Percentiles rank a stretch among this genome's conserved stretches.
These are phyloP conservation scores for Tricholoma matsutake DNA, from an alignment of 768 basidiomycete species.

Conservation along the genomic window DNA sequence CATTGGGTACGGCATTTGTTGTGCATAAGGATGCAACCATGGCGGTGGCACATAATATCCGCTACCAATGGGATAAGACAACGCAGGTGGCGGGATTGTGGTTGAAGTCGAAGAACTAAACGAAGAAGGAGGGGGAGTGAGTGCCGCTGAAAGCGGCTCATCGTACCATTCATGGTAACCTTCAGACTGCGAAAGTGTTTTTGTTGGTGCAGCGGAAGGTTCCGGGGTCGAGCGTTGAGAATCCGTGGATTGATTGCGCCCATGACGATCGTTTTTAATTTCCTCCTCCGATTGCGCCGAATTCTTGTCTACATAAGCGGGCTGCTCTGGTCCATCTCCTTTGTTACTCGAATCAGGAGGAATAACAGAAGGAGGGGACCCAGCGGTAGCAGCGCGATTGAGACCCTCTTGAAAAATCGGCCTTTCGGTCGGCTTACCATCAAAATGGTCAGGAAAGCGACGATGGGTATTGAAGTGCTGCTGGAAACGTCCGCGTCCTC, in stretches of 20 bases:
- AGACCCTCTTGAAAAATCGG: slow-evolving; percentile 7
- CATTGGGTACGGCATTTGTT: slow-evolving; percentile 48
- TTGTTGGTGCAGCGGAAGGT: slow-evolving; percentile 11
- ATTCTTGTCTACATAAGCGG: slow-evolving; percentile 5
- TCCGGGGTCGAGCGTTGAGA: slow-evolving; percentile 18
- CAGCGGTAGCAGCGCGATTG: neutral
- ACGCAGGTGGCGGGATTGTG: slow-evolving; percentile 10
- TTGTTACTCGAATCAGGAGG: slow-evolving; percentile 2
- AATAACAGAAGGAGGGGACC: neutral
- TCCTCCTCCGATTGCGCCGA: neutral
- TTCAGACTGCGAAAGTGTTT: slow-evolving; percentile 22
- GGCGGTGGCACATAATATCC: slow-evolving; percentile 47
- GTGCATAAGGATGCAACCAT: slow-evolving; percentile 54
- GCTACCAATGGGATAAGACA: slow-evolving; percentile 37
- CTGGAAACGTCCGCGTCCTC: slow-evolving; percentile 41
- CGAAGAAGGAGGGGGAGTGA: slow-evolving; percentile 37
- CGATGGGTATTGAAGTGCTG: slow-evolving; percentile 26
- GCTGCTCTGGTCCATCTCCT: slow-evolving; percentile 5
- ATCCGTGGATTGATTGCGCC: slow-evolving; percentile 10
- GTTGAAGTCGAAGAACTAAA: slow-evolving; percentile 27
- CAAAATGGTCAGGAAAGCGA: slow-evolving; percentile 21
- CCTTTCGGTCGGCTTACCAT: slow-evolving; percentile 13
- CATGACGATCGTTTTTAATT: neutral
- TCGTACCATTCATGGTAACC: slow-evolving; percentile 46
- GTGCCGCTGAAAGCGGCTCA: slow-evolving; percentile 31